Conservation (phyloP, 2,329 filamentous ascomycete species). For the Aspergillus viridinutans region DNA sequence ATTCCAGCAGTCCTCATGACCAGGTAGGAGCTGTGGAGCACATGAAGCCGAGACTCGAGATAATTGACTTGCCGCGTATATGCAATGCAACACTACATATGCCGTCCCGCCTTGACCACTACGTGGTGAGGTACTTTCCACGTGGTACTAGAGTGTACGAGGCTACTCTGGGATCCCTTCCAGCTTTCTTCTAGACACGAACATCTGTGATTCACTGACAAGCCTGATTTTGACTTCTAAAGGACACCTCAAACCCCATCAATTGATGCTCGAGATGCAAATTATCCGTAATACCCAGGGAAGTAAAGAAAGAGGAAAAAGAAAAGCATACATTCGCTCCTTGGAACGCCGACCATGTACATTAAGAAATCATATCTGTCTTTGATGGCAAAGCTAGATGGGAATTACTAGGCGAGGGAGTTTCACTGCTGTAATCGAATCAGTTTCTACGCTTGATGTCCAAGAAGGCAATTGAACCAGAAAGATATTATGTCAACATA, state of each 20-base stretch:
- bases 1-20: not conserved
- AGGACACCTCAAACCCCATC: not conserved
- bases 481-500: not conserved
- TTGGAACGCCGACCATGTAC: slow-evolving; percentile 8
- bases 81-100: not conserved
- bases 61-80: not conserved
- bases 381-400: not conserved
- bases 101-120: not conserved
- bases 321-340: slow-evolving; percentile 5
- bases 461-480: not conserved
- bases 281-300: slow-evolving; percentile 1
- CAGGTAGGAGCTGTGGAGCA: not conserved
- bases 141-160: not conserved
- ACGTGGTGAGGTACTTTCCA: not conserved
- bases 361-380: slow-evolving; percentile 4
- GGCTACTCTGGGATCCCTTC: not conserved
- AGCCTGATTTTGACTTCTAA: not conserved
- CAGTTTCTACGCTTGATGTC: not conserved
- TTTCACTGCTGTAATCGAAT: not conserved
- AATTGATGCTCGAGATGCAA: not conserved
- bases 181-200: not conserved
- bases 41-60: not conserved
- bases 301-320: not conserved
- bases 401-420: not conserved
- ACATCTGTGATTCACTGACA: not conserved